Evolutionary conservation across 176 grass and related monocot species (phyloP).

Genomic region (Puya raimondii): DNA sequence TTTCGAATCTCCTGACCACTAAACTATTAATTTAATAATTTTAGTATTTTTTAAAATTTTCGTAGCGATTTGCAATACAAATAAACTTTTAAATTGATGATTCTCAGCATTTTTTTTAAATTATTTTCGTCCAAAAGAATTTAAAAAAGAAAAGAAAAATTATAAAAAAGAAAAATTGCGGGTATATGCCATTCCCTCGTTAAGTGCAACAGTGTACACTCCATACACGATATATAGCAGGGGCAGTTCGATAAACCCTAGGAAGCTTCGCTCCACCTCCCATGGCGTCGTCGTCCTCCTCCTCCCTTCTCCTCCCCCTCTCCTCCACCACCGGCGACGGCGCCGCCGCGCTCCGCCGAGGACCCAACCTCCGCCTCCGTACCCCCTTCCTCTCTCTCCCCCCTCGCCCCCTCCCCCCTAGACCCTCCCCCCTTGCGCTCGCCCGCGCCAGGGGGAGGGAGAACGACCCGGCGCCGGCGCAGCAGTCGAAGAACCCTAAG

Average conservation of each 20-base stretch:
- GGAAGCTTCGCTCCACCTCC: not conserved
- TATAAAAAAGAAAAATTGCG: too few species aligned
- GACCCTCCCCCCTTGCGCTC: slow-evolving; percentile 20
- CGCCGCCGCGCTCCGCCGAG: not conserved
- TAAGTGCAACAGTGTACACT: too few species aligned
- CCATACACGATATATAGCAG: too few species aligned
- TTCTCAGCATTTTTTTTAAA: too few species aligned
- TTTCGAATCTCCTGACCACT: too few species aligned
- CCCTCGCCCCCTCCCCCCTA: not conserved
- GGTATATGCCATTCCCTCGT: too few species aligned
- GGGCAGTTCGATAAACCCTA: slow-evolving; percentile 53
- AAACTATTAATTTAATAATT: too few species aligned
- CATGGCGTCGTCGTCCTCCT: slow-evolving; percentile 17
- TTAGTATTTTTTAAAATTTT: too few species aligned
- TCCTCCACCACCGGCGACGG: slow-evolving; percentile 2
- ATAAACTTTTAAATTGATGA: too few species aligned
- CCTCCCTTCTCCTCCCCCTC: slow-evolving; percentile 29
- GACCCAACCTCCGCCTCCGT: slow-evolving; percentile 7
- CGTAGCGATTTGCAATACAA: too few species aligned
- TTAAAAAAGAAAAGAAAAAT: too few species aligned
- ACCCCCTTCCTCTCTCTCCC: not conserved
- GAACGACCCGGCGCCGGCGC: slow-evolving; percentile 9
- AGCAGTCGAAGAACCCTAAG: slow-evolving; percentile 32
- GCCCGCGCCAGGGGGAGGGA: slow-evolving; percentile 26
- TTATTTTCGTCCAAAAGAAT: too few species aligned